These are phyloP conservation scores for Mycena rosella DNA, from an alignment of 768 basidiomycete genomes.

Conservation along the genomic window DNA sequence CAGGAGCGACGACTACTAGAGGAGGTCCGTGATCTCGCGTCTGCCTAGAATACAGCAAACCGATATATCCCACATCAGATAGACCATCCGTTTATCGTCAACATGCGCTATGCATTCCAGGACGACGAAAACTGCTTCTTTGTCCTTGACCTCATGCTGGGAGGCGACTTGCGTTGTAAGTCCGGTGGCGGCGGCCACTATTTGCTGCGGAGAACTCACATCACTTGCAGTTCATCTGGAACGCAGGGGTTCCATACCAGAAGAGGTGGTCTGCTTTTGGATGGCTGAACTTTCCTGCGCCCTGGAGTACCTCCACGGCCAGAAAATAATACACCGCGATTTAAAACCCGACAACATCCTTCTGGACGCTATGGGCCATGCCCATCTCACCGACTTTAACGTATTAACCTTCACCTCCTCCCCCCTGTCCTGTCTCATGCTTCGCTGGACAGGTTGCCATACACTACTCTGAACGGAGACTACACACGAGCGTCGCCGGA, in stretches of 20 bases:
- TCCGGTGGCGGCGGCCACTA: constrained; percentile 29
- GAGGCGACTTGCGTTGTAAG: constrained; percentile 93
- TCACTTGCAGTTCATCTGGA: constrained; percentile 85
- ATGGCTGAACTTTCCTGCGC: constrained; percentile 88
- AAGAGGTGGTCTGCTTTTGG: constrained; percentile 88
- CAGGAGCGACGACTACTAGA: constrained; percentile 94
- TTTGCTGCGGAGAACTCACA: constrained; percentile 15
- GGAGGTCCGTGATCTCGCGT: constrained; percentile 67
- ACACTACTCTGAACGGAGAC: constrained; percentile 90
- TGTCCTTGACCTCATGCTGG: constrained; percentile 96
- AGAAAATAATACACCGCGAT: constrained; percentile 90
- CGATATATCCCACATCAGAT: constrained; percentile 60
- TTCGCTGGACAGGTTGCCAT: constrained; percentile 71
- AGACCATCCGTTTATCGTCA: constrained; percentile 91
- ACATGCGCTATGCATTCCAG: constrained; percentile 95
- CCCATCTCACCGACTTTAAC: constrained; percentile 98
- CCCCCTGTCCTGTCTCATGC: not conserved
- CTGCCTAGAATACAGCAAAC: constrained; percentile 6
- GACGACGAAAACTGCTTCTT: constrained; percentile 99
- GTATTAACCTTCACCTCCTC: constrained; percentile 42
- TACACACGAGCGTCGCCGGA: constrained; percentile 94
- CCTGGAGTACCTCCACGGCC: constrained; percentile 89
- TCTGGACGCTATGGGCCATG: constrained; percentile 93
- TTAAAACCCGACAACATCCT: constrained; percentile 98
- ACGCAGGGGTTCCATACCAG: constrained; percentile 72